Base-by-base conservation (phyloP, 2,329 filamentous ascomycete genomes). In the Reticulascus tulasneorum region DNA sequence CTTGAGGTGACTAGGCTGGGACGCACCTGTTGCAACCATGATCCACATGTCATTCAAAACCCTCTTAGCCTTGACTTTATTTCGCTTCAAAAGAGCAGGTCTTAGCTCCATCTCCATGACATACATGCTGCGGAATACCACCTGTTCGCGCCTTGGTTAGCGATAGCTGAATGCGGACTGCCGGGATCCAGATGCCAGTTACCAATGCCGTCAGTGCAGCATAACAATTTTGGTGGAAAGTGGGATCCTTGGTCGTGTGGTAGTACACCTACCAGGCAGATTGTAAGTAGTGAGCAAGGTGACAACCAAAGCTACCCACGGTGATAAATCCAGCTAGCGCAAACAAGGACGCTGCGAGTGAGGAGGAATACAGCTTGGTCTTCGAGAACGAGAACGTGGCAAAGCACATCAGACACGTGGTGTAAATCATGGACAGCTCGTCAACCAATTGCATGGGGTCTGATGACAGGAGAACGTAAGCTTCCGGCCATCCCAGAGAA, bases 181-280 rank as follows among this genome's bases (percentile, higher is more conserved):
- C 24, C 24, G n/a, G 11, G 24, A 6, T 27, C n/a, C 16, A 18
- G 27, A 29, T 10, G 11, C n/a, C n/a, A 12, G 7, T 26, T 17
- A 44, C 42, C 26, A 80, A 67, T 6, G 73, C 71, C 1, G 86
- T 93, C 27, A 94, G 64, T 4, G 84, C 54, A 2, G 80, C 85
- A 49, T 89, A 94, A 5, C 82, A 83, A 42, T 79, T 81, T 56
- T 94, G 86, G 61, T 94, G 88, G 58, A 94, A 94, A 2, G 77
- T 68, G 0, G 88, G 86, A 46, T 94, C 82, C 54, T 90, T 86
- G 12, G 89, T 78, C 44, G 86, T 79, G 54, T 89, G 84, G 60
- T 94, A 94, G 59, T 66, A 67, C 4, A 58, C 51, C 66, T 70
- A 32, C 38, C 38, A n/a, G 7, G 12, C n/a, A n/a, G n/a, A n/a